Percentiles rank a stretch among this genome's conserved stretches.
Evolutionary conservation across 148 eudicot genomes (phyloP).

Genomic region (Diospyros kaki): DNA sequence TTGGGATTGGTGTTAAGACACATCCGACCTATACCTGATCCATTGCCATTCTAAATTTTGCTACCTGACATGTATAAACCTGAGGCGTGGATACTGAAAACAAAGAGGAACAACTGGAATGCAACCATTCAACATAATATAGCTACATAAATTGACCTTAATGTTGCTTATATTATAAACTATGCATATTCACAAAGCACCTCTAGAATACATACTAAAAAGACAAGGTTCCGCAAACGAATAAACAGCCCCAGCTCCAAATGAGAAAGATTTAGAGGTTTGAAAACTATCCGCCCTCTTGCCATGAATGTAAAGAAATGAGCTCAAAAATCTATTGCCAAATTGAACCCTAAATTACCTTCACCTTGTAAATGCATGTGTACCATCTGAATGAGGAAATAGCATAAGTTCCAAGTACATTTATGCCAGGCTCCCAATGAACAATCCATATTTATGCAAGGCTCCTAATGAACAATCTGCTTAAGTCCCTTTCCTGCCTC

Average conservation of each 20-base stretch:
- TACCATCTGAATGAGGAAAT: conserved; percentile 3
- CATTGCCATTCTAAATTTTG: no score
- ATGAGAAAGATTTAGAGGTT: conserved; percentile 10
- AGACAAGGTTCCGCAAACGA: not conserved
- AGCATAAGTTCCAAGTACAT: not conserved
- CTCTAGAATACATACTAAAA: conserved; percentile 9
- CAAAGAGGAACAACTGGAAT: not conserved
- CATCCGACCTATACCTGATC: no score
- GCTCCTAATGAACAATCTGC: conserved; percentile 4
- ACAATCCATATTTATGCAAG: not conserved
- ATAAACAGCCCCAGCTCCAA: conserved; percentile 12
- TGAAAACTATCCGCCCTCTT: not conserved
- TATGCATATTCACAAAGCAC: conserved; percentile 11
- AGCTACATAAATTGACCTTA: not conserved
- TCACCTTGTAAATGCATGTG: not conserved
- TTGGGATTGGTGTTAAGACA: no score
- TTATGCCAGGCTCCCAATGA: not conserved
- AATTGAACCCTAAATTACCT: not conserved
- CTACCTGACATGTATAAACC: no score
- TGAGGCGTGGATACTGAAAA: no score
- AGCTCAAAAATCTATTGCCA: conserved; percentile 6
- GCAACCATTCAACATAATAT: not conserved
- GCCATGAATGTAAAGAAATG: not conserved
- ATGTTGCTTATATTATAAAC: not conserved
- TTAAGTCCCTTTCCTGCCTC: not conserved